Evolutionary conservation across 2,329 filamentous ascomycete species (phyloP).

Genomic region (Coleophoma cylindrospora): DNA sequence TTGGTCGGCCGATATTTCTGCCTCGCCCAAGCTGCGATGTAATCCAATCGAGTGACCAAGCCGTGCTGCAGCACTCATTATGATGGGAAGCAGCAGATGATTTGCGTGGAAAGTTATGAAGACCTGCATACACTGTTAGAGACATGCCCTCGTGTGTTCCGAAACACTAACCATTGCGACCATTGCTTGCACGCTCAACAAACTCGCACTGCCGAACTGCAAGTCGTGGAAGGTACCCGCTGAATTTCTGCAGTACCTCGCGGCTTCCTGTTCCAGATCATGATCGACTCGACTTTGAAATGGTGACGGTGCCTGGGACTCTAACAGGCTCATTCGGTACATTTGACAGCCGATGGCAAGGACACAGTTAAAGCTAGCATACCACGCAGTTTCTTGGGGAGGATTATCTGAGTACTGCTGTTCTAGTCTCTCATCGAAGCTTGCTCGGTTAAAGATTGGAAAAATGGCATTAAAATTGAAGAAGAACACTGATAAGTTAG

Average conservation of each 20-base stretch:
- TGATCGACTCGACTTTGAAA: neutral
- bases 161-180: neutral
- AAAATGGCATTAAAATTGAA: constrained; percentile 5
- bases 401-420: constrained; percentile 2
- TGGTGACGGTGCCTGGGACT: neutral
- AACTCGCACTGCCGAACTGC: neutral
- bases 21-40: neutral
- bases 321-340: no score
- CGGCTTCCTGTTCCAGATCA: neutral
- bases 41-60: neutral
- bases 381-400: constrained; percentile 3
- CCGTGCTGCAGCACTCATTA: no score
- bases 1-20: neutral
- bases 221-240: neutral
- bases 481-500: neutral
- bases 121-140: no score
- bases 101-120: no score
- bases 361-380: constrained; percentile 6
- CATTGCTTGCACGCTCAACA: neutral
- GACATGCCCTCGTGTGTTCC: no score
- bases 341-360: neutral
- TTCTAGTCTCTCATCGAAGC: constrained; percentile 2
- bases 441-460: constrained; percentile 3
- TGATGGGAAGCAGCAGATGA: no score
- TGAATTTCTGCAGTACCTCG: neutral